Conservation (phyloP, 2,329 filamentous ascomycete species). For the Diplodia sapinea region DNA sequence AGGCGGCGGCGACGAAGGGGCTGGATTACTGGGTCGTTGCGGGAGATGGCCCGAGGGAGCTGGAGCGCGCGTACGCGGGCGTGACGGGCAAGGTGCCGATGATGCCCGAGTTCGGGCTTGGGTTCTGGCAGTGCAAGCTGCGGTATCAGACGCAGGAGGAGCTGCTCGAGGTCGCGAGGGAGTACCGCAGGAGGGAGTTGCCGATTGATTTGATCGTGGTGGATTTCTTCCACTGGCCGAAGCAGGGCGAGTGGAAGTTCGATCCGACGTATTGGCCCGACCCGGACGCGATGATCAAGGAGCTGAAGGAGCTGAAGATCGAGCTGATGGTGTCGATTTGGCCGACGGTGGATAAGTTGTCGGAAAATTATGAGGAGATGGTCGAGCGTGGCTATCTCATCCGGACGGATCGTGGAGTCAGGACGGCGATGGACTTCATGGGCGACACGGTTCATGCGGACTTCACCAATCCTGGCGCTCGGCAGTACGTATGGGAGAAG, state of each 20-base stretch:
- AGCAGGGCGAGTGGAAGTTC: conserved; percentile 72
- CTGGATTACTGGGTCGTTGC: conserved; percentile 71
- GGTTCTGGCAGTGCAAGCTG: conserved; percentile 73
- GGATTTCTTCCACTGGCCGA: conserved; percentile 72
- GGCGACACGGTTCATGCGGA: conserved; percentile 67
- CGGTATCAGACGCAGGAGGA: conserved; percentile 71
- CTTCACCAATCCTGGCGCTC: conserved; percentile 65
- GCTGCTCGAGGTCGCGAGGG: conserved; percentile 63
- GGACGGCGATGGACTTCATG: conserved; percentile 64
- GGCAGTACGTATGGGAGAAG: conserved; percentile 65
- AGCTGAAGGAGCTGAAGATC: conserved; percentile 63
- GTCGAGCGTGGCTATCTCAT: conserved; percentile 65
- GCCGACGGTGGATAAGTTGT: conserved; percentile 67
- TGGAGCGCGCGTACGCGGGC: conserved; percentile 62
- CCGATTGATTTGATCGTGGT: conserved; percentile 70
- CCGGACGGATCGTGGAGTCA: conserved; percentile 64
- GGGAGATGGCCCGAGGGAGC: conserved; percentile 61
- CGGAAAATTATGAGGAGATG: conserved; percentile 68
- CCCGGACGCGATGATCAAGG: conserved; percentile 68
- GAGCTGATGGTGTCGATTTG: conserved; percentile 74
- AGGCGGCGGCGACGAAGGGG: conserved; percentile 62
- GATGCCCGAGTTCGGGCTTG: conserved; percentile 72
- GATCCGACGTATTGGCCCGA: conserved; percentile 70
- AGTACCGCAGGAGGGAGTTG: conserved; percentile 61
- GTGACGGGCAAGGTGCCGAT: conserved; percentile 66